These are phyloP conservation scores for Citropsis articulata DNA, from an alignment of 345 rosid genomes.

Conservation along the genomic window DNA sequence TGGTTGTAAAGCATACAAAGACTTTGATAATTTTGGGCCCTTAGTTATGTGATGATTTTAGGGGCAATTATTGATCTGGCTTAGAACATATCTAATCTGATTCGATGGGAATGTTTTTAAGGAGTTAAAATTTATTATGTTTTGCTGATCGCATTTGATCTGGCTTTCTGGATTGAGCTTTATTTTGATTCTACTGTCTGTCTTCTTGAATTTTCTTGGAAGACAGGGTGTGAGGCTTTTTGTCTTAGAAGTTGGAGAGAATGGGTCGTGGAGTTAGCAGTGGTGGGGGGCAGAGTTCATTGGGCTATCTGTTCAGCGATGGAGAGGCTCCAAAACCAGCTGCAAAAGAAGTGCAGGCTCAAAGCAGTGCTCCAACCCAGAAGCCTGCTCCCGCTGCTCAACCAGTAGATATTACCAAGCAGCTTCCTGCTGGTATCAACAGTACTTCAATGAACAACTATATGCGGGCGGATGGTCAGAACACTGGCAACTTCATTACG, in stretches of 20 bases:
- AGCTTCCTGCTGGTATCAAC: slow-evolving; percentile 65
- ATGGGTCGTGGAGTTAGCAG: slow-evolving; percentile 84
- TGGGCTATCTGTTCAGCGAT: slow-evolving; percentile 72
- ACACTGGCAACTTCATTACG: slow-evolving; percentile 79
- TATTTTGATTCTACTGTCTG: not conserved
- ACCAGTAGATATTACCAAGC: slow-evolving; percentile 48
- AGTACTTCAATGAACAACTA: slow-evolving; percentile 64
- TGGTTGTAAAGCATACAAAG: not conserved
- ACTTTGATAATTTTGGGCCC: not conserved
- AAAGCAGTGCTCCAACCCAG: slow-evolving; percentile 28
- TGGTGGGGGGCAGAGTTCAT: slow-evolving; percentile 89
- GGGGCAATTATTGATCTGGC: too few relatives aligned
- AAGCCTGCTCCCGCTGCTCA: slow-evolving; percentile 40
- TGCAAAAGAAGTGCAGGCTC: slow-evolving; percentile 32
- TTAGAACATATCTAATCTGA: not conserved
- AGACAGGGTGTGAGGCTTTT: not conserved
- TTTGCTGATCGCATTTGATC: not conserved
- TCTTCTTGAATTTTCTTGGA: not conserved
- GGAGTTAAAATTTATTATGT: too few relatives aligned
- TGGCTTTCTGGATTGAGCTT: not conserved
- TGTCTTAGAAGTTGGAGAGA: slow-evolving; percentile 4
- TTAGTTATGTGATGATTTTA: not conserved
- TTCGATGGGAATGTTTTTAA: not conserved
- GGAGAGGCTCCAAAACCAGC: slow-evolving; percentile 73
- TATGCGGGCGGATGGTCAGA: slow-evolving; percentile 80